A percentile compares a stretch with the other conserved stretches of the same genome.
These are phyloP conservation scores for Tricholoma terreum DNA, from an alignment of 768 basidiomycete genomes.

Conservation along the genomic window DNA sequence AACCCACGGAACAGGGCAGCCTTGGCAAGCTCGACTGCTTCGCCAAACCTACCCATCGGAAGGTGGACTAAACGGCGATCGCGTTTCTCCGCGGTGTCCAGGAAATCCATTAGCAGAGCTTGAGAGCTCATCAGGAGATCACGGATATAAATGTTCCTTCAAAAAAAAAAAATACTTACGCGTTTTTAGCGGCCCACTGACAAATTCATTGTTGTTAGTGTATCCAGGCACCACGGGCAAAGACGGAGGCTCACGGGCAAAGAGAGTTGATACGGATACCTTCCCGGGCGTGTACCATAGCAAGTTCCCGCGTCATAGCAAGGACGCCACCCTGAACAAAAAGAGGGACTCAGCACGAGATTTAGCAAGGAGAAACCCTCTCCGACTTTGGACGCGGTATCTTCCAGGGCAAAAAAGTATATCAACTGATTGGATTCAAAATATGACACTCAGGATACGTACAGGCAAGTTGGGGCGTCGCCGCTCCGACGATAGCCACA, in stretches of 20 bases:
- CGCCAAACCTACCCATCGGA: conserved; percentile 97
- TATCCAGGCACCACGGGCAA: not conserved
- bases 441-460: conserved; percentile 26
- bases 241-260: conserved; percentile 71
- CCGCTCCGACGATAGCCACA: conserved; percentile 92
- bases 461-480: conserved; percentile 99
- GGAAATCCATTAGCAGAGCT: conserved; percentile 98
- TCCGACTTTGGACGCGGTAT: conserved; percentile 88
- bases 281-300: conserved; percentile 96
- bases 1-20: conserved; percentile 86
- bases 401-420: conserved; percentile 35
- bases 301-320: conserved; percentile 96
- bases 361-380: conserved; percentile 2
- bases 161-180: conserved; percentile 47
- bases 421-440: conserved; percentile 9
- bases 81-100: conserved; percentile 93
- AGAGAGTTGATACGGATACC: conserved; percentile 95
- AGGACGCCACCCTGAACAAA: conserved; percentile 82
- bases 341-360: conserved; percentile 1
- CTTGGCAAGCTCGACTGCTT: conserved; percentile 92
- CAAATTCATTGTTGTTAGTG: conserved; percentile 9
- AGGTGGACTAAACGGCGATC: conserved; percentile 87
- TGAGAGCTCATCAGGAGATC: conserved; percentile 15
- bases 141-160: not conserved
- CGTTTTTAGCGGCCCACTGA: conserved; percentile 90